These are phyloP conservation scores for Trypanosoma boissoni DNA, from an alignment of 208 protist species.

Conservation along the genomic window DNA sequence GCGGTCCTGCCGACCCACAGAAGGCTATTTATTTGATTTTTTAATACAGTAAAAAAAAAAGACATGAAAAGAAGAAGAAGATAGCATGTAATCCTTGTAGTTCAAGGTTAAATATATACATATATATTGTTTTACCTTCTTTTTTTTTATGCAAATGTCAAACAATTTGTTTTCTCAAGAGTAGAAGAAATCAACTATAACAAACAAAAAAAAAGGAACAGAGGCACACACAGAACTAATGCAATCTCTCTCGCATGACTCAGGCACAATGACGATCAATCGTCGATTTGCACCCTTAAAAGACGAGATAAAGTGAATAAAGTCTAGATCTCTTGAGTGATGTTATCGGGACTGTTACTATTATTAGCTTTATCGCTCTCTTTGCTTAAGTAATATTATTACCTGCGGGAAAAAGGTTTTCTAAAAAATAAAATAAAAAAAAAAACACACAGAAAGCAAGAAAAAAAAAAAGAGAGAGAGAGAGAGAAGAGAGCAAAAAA, in stretches of 20 bases:
- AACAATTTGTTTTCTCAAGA: no score
- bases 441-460: constrained; percentile 6
- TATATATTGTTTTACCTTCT: no score
- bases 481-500: constrained; percentile 8
- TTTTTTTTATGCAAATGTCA: not conserved
- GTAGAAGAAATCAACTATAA: not conserved
- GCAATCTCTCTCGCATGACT: constrained; percentile 88
- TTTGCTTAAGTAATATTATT: not conserved
- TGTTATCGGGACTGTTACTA: not conserved
- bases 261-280: constrained; percentile 57
- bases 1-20: not conserved
- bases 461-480: constrained; percentile 13
- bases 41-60: not conserved
- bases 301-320: constrained; percentile 53
- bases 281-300: constrained; percentile 64
- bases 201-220: constrained; percentile 11
- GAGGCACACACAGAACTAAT: not conserved
- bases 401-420: no score
- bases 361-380: not conserved
- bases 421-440: constrained; percentile 4
- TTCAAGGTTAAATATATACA: constrained; percentile 1
- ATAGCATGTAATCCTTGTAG: constrained; percentile 12
- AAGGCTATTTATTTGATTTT: not conserved
- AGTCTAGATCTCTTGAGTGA: not conserved
- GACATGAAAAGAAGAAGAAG: not conserved